Evolutionary conservation across 306 rosid species (phyloP), one percentile per base, ranked within the genome.

Genomic region (Corylus americana): DNA sequence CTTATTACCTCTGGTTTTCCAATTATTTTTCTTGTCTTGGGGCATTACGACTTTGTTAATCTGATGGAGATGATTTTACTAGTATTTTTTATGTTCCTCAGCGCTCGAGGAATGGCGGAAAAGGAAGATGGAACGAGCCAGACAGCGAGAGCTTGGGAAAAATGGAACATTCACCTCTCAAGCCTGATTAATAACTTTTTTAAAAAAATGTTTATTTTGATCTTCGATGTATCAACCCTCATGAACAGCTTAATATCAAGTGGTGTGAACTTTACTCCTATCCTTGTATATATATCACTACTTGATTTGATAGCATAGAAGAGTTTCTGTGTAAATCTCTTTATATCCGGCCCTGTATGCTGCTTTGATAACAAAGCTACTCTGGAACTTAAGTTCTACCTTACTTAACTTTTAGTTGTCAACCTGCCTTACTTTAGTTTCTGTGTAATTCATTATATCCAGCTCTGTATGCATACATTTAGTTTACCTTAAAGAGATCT

Each of bases 41-140:
- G 27, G 27, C 39, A 14, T 68, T 18, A 18, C 17, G 11, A 18
- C 53, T 39, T 68, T 68, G 50, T 39, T 68, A 68, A 17, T 68
- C 13, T 42, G 72, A 42, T 68, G 72, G 29, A 42, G 13, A 59
- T 59, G 55, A 81, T 55, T 80, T 47, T 48, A 55, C 6, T 45
- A 18, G 71, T 75, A 55, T 86, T 79, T 22, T 77, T 77, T 55
- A 51, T 83, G 70, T 75, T 80, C 81, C 17, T 59, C 92, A 95
- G 99, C 99, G 84, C 78, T 95, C 81, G 99, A 91, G 84, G 99
- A 95, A 83, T 95, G 99, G 99, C 91, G 99, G 57, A 93, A 90
- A 83, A 79, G 99, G 85, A 95, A 95, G 91, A 95, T 95, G 91
- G 99, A 93, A 77, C 86, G 99, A 68, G 99, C 97, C 35, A 85